Conservation (phyloP, 2,329 filamentous ascomycete genomes). For the Aspergillus floridensis region DNA sequence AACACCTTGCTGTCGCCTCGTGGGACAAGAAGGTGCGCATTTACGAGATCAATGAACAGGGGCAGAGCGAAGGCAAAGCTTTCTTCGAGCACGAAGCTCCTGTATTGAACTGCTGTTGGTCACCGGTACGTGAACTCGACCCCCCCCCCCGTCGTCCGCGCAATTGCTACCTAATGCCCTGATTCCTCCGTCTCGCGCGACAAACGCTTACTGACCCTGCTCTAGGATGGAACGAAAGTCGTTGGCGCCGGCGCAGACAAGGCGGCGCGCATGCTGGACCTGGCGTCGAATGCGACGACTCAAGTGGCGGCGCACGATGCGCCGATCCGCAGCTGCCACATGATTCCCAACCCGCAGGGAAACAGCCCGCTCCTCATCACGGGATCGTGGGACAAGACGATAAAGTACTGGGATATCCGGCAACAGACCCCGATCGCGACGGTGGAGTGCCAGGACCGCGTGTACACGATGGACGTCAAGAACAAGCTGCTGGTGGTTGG, state of each 20-base stretch:
- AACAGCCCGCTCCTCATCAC: constrained; percentile 78
- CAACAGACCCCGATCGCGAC: constrained; percentile 46
- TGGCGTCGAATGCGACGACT: constrained; percentile 56
- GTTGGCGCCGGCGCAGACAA: constrained; percentile 89
- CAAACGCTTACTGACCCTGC: constrained; percentile 6
- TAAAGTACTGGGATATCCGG: constrained; percentile 58
- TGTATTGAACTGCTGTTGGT: constrained; percentile 82
- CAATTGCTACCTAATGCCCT: neutral
- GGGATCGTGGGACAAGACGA: constrained; percentile 63
- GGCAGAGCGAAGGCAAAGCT: constrained; percentile 79
- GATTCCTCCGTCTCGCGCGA: neutral
- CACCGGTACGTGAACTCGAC: constrained; percentile 62
- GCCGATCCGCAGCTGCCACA: constrained; percentile 73
- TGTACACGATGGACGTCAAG: constrained; percentile 87
- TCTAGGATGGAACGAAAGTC: constrained; percentile 83
- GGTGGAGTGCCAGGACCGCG: constrained; percentile 51
- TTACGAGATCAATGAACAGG: constrained; percentile 80
- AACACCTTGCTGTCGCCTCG: constrained; percentile 84
- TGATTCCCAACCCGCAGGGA: constrained; percentile 63
- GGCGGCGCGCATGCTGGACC: constrained; percentile 81
- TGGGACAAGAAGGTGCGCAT: constrained; percentile 99
- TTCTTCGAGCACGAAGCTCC: constrained; percentile 82
- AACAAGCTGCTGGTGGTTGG: constrained; percentile 86
- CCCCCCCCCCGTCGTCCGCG: neutral
- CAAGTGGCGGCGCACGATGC: constrained; percentile 83